Conservation (phyloP, 2,329 filamentous ascomycete species). For the Epichloe baconii region DNA sequence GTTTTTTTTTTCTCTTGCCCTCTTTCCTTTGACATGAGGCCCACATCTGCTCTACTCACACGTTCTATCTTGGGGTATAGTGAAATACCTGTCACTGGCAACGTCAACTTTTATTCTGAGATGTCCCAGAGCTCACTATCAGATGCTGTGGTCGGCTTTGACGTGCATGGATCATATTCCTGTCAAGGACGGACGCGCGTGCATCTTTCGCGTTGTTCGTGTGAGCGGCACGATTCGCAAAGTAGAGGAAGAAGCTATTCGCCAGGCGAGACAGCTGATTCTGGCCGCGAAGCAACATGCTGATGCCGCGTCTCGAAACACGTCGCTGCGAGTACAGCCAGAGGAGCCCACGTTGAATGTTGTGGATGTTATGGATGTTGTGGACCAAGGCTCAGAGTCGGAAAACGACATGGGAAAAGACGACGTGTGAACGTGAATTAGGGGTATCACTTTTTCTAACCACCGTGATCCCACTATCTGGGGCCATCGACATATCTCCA, state of each 20-base stretch:
- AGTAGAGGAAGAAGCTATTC: slow-evolving; percentile 78
- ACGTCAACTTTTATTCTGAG: slow-evolving; percentile 89
- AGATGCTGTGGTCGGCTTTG: slow-evolving; percentile 80
- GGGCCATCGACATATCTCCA: slow-evolving; percentile 37
- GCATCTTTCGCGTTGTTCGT: slow-evolving; percentile 71
- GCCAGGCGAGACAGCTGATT: slow-evolving; percentile 59
- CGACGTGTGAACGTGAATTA: slow-evolving; percentile 24
- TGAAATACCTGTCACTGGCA: slow-evolving; percentile 86
- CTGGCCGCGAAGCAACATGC: slow-evolving; percentile 44
- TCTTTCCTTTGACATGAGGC: slow-evolving; percentile 1
- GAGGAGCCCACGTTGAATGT: slow-evolving; percentile 28
- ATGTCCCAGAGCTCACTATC: slow-evolving; percentile 69
- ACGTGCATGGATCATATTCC: slow-evolving; percentile 66
- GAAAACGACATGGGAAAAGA: slow-evolving; percentile 33
- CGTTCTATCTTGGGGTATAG: slow-evolving; percentile 26
- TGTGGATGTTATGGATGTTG: slow-evolving; percentile 26
- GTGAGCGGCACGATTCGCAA: slow-evolving; percentile 91
- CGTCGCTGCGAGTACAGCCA: slow-evolving; percentile 9
- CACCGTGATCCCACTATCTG: slow-evolving; percentile 58
- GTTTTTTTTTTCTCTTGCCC: background rate
- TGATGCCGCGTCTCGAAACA: slow-evolving; percentile 6
- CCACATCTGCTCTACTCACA: background rate
- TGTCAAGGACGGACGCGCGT: slow-evolving; percentile 44
- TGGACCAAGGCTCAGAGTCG: slow-evolving; percentile 23
- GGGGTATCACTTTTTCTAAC: slow-evolving; percentile 44